phyloP scores from a whole-genome alignment of 495 filamentous ascomycete species.

The Penicillium longicatenatum region DNA sequence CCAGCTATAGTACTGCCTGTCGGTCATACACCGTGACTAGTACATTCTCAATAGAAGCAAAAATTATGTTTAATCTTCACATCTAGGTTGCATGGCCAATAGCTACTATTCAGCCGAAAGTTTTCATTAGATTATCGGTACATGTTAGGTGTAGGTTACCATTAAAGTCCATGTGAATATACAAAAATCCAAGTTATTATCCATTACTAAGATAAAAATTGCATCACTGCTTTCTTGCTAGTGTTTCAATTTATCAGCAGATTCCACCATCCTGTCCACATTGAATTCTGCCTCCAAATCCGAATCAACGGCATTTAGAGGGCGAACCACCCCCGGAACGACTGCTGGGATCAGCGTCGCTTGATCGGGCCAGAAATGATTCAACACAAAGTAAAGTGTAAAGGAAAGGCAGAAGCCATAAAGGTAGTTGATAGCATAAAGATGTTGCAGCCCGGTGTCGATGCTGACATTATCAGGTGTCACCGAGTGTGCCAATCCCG shows the following conservation, averaged over 20 bases:
- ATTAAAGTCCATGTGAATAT: too few species aligned
- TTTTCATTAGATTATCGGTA: too few species aligned
- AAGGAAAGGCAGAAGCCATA: slow-evolving; percentile 50
- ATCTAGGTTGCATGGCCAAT: too few species aligned
- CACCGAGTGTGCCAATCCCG: slow-evolving; percentile 32
- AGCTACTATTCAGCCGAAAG: too few species aligned
- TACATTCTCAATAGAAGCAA: too few species aligned
- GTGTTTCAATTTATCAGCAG: not conserved
- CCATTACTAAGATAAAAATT: too few species aligned
- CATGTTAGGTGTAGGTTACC: too few species aligned
- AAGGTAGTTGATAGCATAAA: slow-evolving; percentile 55
- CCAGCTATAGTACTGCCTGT: too few species aligned
- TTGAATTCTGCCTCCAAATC: not conserved
- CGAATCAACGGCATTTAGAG: not conserved
- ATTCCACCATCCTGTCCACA: not conserved
- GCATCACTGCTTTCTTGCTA: too few species aligned
- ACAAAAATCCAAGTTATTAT: too few species aligned
- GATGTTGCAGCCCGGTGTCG: slow-evolving; percentile 30
- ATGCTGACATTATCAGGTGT: slow-evolving; percentile 21
- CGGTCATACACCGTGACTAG: too few species aligned
- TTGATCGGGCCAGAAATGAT: slow-evolving; percentile 5
- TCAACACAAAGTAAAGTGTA: slow-evolving; percentile 35
- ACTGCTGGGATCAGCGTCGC: not conserved
- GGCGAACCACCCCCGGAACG: not conserved
- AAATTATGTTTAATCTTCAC: too few species aligned